phyloP scores from a whole-genome alignment of 352 stramenopile genomes.

The Phytophthora chlamydospora region DNA sequence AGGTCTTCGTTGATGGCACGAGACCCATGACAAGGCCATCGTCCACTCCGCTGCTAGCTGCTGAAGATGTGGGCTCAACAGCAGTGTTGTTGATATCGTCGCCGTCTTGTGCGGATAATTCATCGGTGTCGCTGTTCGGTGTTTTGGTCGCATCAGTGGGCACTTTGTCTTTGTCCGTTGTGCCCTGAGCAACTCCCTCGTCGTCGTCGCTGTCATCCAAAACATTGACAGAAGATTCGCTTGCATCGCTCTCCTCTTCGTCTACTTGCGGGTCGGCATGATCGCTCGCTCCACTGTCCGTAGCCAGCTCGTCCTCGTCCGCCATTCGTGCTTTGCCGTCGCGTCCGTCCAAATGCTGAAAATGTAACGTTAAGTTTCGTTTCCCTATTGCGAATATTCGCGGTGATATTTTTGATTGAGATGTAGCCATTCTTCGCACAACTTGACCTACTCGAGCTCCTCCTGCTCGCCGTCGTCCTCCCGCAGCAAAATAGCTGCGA shows the following conservation, averaged over 20 bases:
- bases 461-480: slow-evolving; percentile 41
- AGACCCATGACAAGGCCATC: slow-evolving; percentile 29
- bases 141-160: no score
- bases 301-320: slow-evolving; percentile 12
- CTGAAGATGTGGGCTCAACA: no score
- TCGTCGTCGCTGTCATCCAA: slow-evolving; percentile 10
- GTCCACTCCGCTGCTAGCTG: no score
- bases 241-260: neutral
- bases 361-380: neutral
- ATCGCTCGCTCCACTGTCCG: slow-evolving; percentile 1
- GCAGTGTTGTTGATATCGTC: no score
- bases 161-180: no score
- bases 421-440: neutral
- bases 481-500: slow-evolving; percentile 47
- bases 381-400: no score
- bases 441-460: slow-evolving; percentile 20
- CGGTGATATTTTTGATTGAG: slow-evolving; percentile 15
- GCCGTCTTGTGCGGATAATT: no score
- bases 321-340: slow-evolving; percentile 11
- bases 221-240: neutral
- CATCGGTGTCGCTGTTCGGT: no score
- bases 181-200: no score
- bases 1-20: slow-evolving; percentile 28
- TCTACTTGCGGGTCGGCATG: slow-evolving; percentile 3
- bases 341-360: slow-evolving; percentile 1